Evolutionary conservation across 1,139 yeast species (phyloP), one percentile per base, ranked within the genome.

Genomic region (Ashbya aceris): DNA sequence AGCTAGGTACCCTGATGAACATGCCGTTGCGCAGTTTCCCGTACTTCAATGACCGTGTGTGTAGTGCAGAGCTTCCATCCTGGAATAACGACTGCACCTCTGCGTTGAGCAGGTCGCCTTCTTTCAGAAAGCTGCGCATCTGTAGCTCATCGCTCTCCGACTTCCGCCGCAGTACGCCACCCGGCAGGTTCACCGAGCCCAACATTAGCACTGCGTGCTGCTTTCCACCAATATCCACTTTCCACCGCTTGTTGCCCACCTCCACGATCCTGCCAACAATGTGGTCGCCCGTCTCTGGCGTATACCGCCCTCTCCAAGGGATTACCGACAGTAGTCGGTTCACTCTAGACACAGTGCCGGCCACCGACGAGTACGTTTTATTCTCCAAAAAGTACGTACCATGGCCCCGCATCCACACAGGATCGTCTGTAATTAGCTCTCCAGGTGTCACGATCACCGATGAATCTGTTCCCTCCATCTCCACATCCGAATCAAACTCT

Each of bases 391-490:
- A 78, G 61, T 86, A 91, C 0, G 98, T 93, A 2, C 98, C 98
- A 61, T 93, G 99, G 29, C 98, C 99, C 61, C 95, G 77, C 98
- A 93, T 93, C 96, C 97, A 91, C 4, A 83, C 75, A 7, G 96
- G 87, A 57, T 93, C 98, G 54, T 84, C 94, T 0, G 98, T 91
- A 12, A 93, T 85, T 43, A 89, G 67, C 60, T 93, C 97, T n/a
- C 99, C 99, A 0, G 99, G 99, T 0, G 96, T 86, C 12, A 91
- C 95, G 9, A 81, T 65, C 13, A 61, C 56, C 10, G 55, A 53
- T 31, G 57, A 62, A 4, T 54, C 49, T 8, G 50, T 53, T 2
- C 47, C 43, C n/a, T 51, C 53, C 8, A 42, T 42, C 20, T 52
- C 52, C 38, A 52, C 36, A 20, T 47, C 51, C 11, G 42, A 46